phyloP scores from a whole-genome alignment of 805 yeast genomes.

The Brettanomyces sp. region DNA sequence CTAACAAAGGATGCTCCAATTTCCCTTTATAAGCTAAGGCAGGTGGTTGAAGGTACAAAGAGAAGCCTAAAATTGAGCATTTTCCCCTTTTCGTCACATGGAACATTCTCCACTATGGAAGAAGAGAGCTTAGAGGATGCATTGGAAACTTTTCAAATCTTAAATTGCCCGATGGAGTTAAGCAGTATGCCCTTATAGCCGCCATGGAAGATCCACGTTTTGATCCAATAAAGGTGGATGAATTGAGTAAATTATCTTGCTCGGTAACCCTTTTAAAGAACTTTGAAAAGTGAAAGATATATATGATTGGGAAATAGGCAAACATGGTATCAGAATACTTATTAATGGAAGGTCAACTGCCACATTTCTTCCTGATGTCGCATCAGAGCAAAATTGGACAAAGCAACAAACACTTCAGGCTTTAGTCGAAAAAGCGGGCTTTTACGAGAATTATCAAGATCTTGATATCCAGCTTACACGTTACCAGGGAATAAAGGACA shows the following conservation, averaged over 20 bases:
- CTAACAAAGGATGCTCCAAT: conserved; percentile 13
- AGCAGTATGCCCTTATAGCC: conserved; percentile 52
- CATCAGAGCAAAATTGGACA: conserved; percentile 79
- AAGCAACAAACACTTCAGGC: conserved; percentile 60
- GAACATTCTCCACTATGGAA: conserved; percentile 36
- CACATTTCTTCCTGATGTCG: conserved; percentile 87
- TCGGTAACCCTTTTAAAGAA: conserved; percentile 58
- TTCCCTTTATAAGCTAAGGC: conserved; percentile 7
- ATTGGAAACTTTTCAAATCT: conserved; percentile 75
- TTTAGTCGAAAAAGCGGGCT: conserved; percentile 68
- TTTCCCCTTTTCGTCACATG: conserved; percentile 84
- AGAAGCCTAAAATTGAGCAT: conserved; percentile 10
- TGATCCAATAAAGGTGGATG: conserved; percentile 46
- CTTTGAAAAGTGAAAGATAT: conserved; percentile 42
- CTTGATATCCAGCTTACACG: conserved; percentile 38
- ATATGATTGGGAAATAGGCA: conserved; percentile 72
- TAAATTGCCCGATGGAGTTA: conserved; percentile 48
- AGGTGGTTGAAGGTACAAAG: conserved; percentile 5
- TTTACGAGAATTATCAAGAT: conserved; percentile 18
- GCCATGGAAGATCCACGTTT: conserved; percentile 79
- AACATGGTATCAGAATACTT: conserved; percentile 65
- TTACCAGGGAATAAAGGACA: conserved; percentile 46
- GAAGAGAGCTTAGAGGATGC: conserved; percentile 65
- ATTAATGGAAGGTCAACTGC: conserved; percentile 46
- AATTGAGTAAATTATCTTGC: conserved; percentile 44